Conservation (phyloP, 2,329 filamentous ascomycete species). For the Paecilomyces sp. region DNA sequence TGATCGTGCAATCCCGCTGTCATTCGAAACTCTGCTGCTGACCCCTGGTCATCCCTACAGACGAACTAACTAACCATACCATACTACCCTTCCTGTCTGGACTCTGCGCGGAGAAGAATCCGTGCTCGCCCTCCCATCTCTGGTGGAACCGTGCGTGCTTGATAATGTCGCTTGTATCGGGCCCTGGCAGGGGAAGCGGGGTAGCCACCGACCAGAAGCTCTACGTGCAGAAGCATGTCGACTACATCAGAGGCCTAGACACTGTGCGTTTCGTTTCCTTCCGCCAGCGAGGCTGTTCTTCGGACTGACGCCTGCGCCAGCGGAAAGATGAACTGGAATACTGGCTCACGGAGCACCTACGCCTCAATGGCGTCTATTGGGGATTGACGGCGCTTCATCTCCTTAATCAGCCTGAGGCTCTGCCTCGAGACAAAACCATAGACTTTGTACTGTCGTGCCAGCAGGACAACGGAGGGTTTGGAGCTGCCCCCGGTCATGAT, state of each 20-base stretch:
- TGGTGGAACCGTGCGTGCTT: not conserved
- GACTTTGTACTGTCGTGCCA: constrained; percentile 95
- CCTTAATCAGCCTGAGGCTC: constrained; percentile 69
- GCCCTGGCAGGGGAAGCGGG: constrained; percentile 48
- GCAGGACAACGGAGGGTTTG: constrained; percentile 82
- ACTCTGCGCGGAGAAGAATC: not conserved
- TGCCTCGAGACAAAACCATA: constrained; percentile 74
- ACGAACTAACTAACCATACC: not conserved
- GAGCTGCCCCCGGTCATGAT: constrained; percentile 88
- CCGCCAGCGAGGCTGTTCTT: constrained; percentile 16
- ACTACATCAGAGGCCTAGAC: constrained; percentile 89
- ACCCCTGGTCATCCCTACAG: not conserved
- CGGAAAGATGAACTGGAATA: constrained; percentile 94
- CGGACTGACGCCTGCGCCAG: constrained; percentile 40
- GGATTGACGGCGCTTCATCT: constrained; percentile 83
- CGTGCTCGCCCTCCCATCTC: not conserved
- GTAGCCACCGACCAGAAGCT: constrained; percentile 44
- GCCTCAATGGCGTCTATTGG: constrained; percentile 95
- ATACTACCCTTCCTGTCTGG: not conserved
- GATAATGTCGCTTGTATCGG: constrained; percentile 54
- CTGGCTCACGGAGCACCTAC: constrained; percentile 94
- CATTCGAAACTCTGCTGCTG: not conserved
- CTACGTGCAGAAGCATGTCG: constrained; percentile 64
- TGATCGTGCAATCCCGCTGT: not conserved
- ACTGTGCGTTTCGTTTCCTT: constrained; percentile 54